Percentiles rank a stretch among this genome's conserved stretches.
Conservation (phyloP, 1,284 basidiomycete genomes). For the Apiotrichum brassicae region DNA sequence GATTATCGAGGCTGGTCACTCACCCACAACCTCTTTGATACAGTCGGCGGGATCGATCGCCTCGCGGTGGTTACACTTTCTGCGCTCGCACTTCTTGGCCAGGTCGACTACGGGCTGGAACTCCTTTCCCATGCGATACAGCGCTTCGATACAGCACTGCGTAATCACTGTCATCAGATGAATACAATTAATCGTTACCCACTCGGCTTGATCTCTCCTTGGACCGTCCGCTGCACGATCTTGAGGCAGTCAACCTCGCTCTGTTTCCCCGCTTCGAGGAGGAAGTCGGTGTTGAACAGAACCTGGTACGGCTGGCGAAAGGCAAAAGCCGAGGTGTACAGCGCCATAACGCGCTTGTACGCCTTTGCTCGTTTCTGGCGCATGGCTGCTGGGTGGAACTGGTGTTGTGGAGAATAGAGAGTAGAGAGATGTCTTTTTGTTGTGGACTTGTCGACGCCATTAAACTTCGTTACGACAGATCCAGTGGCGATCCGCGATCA, state of each 20-base stretch:
- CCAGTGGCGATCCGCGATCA: background rate
- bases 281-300: constrained; percentile 77
- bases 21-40: constrained; percentile 71
- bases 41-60: constrained; percentile 76
- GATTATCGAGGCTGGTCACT: constrained; percentile 40
- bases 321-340: constrained; percentile 76
- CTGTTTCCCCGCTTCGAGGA: constrained; percentile 60
- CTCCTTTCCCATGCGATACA: constrained; percentile 70
- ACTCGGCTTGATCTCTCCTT: constrained; percentile 85
- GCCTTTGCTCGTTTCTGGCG: constrained; percentile 86
- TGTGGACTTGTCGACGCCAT: no score
- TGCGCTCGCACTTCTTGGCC: constrained; percentile 84
- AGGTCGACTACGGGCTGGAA: constrained; percentile 69
- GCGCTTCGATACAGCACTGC: constrained; percentile 84
- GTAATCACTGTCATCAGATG: constrained; percentile 70
- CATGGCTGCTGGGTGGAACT: constrained; percentile 52
- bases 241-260: constrained; percentile 59
- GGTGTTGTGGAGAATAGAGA: background rate
- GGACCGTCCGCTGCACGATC: constrained; percentile 65
- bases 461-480: no score
- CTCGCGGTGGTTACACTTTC: constrained; percentile 90
- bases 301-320: constrained; percentile 89
- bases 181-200: constrained; percentile 45
- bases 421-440: background rate
- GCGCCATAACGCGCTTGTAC: constrained; percentile 82